Percentiles rank a stretch among this genome's conserved stretches.
Conservation (phyloP, 1,284 basidiomycete genomes). For the Phlebopus sp. region DNA sequence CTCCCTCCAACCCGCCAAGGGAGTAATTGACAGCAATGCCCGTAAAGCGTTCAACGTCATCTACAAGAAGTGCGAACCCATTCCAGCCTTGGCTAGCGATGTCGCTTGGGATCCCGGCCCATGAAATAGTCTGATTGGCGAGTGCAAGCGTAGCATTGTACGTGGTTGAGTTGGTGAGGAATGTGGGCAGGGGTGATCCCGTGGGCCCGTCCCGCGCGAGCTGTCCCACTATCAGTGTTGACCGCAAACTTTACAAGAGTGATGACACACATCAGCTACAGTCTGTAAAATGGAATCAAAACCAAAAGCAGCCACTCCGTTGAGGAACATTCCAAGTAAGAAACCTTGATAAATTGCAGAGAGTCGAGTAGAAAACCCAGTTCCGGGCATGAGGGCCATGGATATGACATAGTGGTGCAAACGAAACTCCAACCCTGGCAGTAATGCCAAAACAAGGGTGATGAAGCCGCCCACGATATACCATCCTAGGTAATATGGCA, state of each 20-base stretch:
- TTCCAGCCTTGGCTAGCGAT: conserved; percentile 54
- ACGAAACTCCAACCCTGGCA: conserved; percentile 68
- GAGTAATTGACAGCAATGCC: conserved; percentile 67
- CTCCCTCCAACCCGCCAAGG: conserved; percentile 56
- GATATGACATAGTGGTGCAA: conserved; percentile 78
- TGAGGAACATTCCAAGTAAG: conserved; percentile 78
- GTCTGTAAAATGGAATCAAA: conserved; percentile 83
- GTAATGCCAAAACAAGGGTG: conserved; percentile 61
- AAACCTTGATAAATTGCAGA: conserved; percentile 81
- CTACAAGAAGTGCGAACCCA: conserved; percentile 76
- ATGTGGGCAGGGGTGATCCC: conserved; percentile 67
- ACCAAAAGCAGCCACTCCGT: conserved; percentile 75
- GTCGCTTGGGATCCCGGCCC: conserved; percentile 52
- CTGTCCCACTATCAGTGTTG: conserved; percentile 19
- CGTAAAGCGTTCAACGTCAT: conserved; percentile 79
- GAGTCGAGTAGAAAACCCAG: conserved; percentile 77
- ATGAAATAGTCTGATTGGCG: conserved; percentile 57
- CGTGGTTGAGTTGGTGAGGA: conserved; percentile 69
- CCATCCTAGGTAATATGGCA: conserved; percentile 73
- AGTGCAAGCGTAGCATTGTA: conserved; percentile 57
- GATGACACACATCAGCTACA: conserved; percentile 53
- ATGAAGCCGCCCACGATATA: conserved; percentile 67
- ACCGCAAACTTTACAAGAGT: conserved; percentile 3
- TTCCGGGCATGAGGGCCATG: conserved; percentile 73
- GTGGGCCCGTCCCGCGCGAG: conserved; percentile 72